Evolutionary conservation across 176 grass and related monocot species (phyloP).

Genomic region (Phoenix dactylifera): DNA sequence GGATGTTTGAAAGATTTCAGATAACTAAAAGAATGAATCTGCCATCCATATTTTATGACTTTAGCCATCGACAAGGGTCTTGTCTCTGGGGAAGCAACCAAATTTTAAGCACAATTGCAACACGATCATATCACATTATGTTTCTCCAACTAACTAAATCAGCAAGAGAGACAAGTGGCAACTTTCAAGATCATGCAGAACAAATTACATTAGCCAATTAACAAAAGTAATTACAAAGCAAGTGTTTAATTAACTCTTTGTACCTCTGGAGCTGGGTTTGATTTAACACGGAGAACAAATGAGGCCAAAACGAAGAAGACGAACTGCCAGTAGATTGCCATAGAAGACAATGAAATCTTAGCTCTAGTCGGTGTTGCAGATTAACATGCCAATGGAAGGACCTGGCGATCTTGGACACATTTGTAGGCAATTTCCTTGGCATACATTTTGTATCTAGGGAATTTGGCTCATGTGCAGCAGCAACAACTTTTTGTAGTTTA

Average conservation of each 20-base stretch:
- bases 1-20: too few species aligned
- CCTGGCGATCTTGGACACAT: conserved; percentile 5
- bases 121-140: too few species aligned
- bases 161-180: too few species aligned
- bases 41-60: too few species aligned
- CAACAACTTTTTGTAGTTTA: conserved; percentile 1
- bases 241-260: background rate
- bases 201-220: background rate
- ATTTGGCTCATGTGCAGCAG: conserved; percentile 64
- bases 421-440: conserved; percentile 41
- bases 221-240: too few species aligned
- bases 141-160: too few species aligned
- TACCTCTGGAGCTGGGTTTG: conserved; percentile 41
- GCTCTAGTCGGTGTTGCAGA: background rate
- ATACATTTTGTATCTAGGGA: conserved; percentile 34
- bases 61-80: too few species aligned
- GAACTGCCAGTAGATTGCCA: conserved; percentile 45
- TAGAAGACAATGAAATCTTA: background rate
- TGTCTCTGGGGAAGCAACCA: too few species aligned
- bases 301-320: conserved; percentile 45
- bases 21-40: too few species aligned
- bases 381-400: background rate
- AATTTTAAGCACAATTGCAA: too few species aligned
- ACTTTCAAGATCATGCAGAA: background rate
- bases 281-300: conserved; percentile 27